phyloP scores from a whole-genome alignment of 129 eudicot species.

The Arctium lappa region DNA sequence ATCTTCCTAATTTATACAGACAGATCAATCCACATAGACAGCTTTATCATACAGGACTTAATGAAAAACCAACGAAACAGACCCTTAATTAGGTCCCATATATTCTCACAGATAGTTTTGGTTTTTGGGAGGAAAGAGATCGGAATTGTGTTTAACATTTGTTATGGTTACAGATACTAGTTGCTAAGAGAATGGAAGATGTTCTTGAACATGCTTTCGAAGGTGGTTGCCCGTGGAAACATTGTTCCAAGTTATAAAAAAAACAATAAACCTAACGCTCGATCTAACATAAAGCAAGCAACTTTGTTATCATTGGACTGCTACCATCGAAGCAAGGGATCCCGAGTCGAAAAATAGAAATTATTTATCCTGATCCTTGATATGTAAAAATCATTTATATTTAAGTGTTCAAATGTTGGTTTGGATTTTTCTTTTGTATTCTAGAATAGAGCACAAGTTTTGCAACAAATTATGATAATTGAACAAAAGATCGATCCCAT shows the following conservation, averaged over 20 bases:
- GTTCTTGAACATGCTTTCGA: slow-evolving; percentile 95
- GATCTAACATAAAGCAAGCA: slow-evolving; percentile 9
- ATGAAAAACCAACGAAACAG: too few relatives aligned
- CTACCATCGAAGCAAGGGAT: neutral
- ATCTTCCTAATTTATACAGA: too few relatives aligned
- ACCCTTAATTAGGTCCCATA: too few relatives aligned
- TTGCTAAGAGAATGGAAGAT: slow-evolving; percentile 90
- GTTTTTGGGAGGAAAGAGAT: too few relatives aligned
- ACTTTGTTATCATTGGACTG: slow-evolving; percentile 6
- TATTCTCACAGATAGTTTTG: too few relatives aligned
- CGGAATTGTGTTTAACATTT: neutral
- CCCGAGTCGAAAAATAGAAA: neutral
- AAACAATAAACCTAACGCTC: neutral
- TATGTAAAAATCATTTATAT: slow-evolving; percentile 8
- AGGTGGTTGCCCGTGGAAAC: slow-evolving; percentile 94
- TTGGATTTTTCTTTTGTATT: neutral
- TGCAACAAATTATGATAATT: neutral
- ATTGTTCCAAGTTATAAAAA: slow-evolving; percentile 53
- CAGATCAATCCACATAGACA: too few relatives aligned
- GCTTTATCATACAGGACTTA: too few relatives aligned
- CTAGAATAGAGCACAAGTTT: neutral
- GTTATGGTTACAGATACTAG: slow-evolving; percentile 48
- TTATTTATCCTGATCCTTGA: neutral
- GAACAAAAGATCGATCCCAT: neutral
- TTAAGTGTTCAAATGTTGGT: neutral